Percentiles rank a stretch among this genome's conserved stretches.
phyloP scores from a whole-genome alignment of 176 grass and related monocot genomes.

The Hordeum marinum region DNA sequence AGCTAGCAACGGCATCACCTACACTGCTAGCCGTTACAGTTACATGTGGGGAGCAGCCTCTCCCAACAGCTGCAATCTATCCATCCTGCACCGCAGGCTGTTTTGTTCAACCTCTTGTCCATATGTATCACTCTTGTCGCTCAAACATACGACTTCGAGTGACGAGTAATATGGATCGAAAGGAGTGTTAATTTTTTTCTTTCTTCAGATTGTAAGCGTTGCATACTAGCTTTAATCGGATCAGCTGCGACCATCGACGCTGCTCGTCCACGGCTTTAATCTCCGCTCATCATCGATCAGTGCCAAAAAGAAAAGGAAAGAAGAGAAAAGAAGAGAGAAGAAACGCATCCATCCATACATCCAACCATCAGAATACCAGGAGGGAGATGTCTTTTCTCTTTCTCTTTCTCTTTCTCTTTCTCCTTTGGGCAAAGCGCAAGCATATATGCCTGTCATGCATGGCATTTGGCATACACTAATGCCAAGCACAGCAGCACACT shows the following conservation, averaged over 20 bases:
- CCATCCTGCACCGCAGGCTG: too few relatives aligned
- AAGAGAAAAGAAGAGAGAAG: background rate
- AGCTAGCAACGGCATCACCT: too few relatives aligned
- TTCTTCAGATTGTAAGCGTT: background rate
- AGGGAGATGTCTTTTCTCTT: background rate
- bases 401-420: background rate
- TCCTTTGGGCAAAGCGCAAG: constrained; percentile 26
- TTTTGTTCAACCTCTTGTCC: too few relatives aligned
- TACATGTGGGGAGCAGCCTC: too few relatives aligned
- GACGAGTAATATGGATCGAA: too few relatives aligned
- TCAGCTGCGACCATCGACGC: background rate
- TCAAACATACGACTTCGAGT: too few relatives aligned
- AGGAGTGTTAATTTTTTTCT: too few relatives aligned
- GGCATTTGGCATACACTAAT: too few relatives aligned
- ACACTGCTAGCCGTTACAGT: too few relatives aligned
- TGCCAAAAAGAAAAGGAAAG: background rate
- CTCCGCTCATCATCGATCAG: background rate
- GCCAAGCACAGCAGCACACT: too few relatives aligned
- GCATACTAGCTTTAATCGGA: background rate
- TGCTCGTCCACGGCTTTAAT: background rate
- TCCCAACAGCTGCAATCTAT: too few relatives aligned
- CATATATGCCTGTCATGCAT: background rate
- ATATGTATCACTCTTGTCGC: too few relatives aligned
- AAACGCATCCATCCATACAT: background rate
- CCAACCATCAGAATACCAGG: background rate